phyloP scores from a whole-genome alignment of 352 stramenopile genomes.

The Phytopythium boreale region DNA sequence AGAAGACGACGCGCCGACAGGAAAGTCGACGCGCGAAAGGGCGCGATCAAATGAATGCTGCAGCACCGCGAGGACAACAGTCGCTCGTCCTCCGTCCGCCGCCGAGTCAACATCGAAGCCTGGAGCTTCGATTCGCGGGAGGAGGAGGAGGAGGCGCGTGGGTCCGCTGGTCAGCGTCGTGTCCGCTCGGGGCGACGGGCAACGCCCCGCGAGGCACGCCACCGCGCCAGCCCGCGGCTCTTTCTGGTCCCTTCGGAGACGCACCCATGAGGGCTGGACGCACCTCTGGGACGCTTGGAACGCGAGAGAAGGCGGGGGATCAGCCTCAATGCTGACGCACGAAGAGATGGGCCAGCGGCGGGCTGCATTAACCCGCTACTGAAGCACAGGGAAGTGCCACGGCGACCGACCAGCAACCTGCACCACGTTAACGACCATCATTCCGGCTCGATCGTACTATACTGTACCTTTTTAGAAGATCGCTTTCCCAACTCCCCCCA shows the following conservation, averaged over 20 bases:
- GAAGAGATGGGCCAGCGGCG: not conserved
- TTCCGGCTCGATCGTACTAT: not conserved
- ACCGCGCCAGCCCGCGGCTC: not conserved
- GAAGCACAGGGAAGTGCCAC: no score
- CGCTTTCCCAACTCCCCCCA: no score
- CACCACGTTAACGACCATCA: not conserved
- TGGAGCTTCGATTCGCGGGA: not conserved
- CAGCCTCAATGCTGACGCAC: not conserved
- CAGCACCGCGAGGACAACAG: not conserved
- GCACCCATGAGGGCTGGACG: no score
- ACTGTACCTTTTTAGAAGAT: not conserved
- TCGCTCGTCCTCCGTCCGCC: no score
- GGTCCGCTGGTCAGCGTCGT: not conserved
- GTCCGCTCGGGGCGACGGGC: not conserved
- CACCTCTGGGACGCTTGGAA: not conserved
- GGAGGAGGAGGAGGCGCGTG: not conserved
- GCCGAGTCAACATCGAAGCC: no score
- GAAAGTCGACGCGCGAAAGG: not conserved
- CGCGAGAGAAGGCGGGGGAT: not conserved
- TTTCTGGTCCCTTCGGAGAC: slow-evolving; percentile 1
- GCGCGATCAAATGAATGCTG: not conserved
- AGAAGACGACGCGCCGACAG: not conserved
- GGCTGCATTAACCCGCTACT: not conserved
- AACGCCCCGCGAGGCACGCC: not conserved
- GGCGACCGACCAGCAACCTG: not conserved